Base-by-base conservation (phyloP, 371 early-diverging fungal species). In the Rhizopus arrhizus region DNA sequence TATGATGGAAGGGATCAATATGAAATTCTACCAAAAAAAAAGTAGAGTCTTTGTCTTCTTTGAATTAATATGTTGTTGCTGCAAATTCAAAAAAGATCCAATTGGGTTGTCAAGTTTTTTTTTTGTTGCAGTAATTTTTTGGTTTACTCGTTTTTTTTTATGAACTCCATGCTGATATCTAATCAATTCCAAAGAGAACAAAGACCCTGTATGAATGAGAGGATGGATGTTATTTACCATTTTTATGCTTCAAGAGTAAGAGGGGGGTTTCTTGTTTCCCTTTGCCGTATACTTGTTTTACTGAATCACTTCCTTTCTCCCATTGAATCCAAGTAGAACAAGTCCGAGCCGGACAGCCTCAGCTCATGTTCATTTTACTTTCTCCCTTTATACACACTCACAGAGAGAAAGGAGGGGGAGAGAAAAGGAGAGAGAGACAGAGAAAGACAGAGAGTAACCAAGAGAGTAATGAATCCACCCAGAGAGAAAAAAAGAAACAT, bases 1-100 rank as follows among this genome's bases (percentile, higher is more conserved):
- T 87, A 58, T 13, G 8, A 58, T 13, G 8, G 40, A 10, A 40
- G 8, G 40, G 12, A 40, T 40, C 40, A 40, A 40, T 40, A 40
- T 22, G 2, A 22, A 22, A 22, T 22, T 22, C 22, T 2, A 22
- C 22, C 22, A 22, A 22, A 22, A 22, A 22, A 22, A 22, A 22
- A 22, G 22, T 2, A 22, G 22, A 11, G 8, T 5, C 40, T 13
- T 38, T 38, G 8, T 22, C 22, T 22, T 38, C 0, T 38, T 38
- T 38, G 13, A 38, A 38, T 8, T 38, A n/a, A n/a, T n/a, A 38
- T 22, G 2, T 22, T 22, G 22, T 22, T 22, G 22, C 6, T 38
- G 40, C 5, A 22, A 22, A 22, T 22, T 22, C 22, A 22, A 22
- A 22, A 22, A 22, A 22, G 22, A 22, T 22, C 22, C 22, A 22